Conservation (phyloP, 768 basidiomycete genomes). For the Kwoniella botswanensis region DNA sequence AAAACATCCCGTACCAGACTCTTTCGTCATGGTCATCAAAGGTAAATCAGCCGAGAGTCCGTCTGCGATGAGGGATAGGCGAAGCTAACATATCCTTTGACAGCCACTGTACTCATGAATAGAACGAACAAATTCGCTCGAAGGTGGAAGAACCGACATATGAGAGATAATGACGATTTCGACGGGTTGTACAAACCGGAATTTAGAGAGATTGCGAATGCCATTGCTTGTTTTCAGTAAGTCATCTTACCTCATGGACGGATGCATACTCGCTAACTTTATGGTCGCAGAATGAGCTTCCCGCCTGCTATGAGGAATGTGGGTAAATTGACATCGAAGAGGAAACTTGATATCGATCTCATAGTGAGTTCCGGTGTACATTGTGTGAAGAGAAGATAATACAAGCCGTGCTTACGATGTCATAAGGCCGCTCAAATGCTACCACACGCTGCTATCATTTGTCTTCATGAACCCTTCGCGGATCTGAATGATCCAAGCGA, state of each 20-base stretch:
- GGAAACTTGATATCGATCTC: slow-evolving; percentile 44
- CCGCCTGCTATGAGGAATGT: slow-evolving; percentile 41
- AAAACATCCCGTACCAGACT: slow-evolving; percentile 49
- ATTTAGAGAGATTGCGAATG: slow-evolving; percentile 50
- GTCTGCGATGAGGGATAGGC: background rate
- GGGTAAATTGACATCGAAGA: slow-evolving; percentile 29
- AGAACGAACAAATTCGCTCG: slow-evolving; percentile 42
- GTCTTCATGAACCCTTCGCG: slow-evolving; percentile 51
- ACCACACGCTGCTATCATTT: slow-evolving; percentile 47
- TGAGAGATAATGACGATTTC: slow-evolving; percentile 48
- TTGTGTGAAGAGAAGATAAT: background rate
- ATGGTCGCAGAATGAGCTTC: slow-evolving; percentile 48
- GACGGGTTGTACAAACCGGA: slow-evolving; percentile 49
- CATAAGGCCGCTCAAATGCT: slow-evolving; percentile 49
- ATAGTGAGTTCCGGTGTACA: slow-evolving; percentile 34
- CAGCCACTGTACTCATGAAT: slow-evolving; percentile 40
- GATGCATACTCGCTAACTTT: background rate
- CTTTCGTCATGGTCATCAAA: slow-evolving; percentile 45
- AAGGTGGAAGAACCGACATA: slow-evolving; percentile 52
- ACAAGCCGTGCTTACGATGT: background rate
- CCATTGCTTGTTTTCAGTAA: slow-evolving; percentile 51
- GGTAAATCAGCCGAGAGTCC: slow-evolving; percentile 16
- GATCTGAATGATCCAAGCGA: slow-evolving; percentile 45
- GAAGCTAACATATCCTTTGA: background rate
- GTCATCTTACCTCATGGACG: slow-evolving; percentile 11